Conservation (phyloP, 2,329 filamentous ascomycete genomes). For the Albophoma yamanashiensis region DNA sequence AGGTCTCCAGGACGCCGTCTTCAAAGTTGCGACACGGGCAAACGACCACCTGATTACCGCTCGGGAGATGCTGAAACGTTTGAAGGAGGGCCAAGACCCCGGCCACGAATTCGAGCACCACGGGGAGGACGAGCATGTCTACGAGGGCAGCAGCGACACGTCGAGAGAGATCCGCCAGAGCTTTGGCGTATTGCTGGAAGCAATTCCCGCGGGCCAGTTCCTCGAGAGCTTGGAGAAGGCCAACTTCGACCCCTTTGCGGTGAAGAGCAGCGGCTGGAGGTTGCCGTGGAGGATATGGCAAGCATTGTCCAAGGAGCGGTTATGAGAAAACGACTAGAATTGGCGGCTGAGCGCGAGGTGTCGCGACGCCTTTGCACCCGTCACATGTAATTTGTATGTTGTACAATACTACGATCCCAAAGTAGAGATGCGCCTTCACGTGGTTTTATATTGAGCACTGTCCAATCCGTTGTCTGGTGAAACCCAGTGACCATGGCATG, state of each 20-base stretch:
- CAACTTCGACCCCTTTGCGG: conserved; percentile 76
- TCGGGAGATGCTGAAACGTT: conserved; percentile 76
- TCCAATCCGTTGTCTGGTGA: not conserved
- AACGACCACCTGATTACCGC: conserved; percentile 95
- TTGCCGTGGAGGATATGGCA: conserved; percentile 67
- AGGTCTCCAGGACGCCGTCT: conserved; percentile 81
- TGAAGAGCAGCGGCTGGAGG: conserved; percentile 58
- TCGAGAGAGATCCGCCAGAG: conserved; percentile 41
- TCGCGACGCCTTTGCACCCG: not conserved
- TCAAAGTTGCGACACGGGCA: conserved; percentile 82
- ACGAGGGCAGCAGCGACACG: conserved; percentile 27
- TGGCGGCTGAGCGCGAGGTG: not conserved
- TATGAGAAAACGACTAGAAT: conserved; percentile 21
- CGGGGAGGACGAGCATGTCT: conserved; percentile 58
- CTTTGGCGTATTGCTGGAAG: conserved; percentile 74
- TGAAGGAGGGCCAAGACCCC: conserved; percentile 61
- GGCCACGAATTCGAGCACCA: conserved; percentile 87
- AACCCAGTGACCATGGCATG: not conserved
- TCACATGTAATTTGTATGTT: not conserved
- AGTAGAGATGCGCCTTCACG: not conserved
- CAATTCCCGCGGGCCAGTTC: conserved; percentile 68
- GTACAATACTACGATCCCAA: conserved; percentile 2
- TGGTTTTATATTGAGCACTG: not conserved
- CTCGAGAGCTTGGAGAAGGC: conserved; percentile 64
- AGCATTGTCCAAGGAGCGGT: conserved; percentile 34